Conservation (phyloP, 345 rosid species). For the Eucalyptus viminalis region DNA sequence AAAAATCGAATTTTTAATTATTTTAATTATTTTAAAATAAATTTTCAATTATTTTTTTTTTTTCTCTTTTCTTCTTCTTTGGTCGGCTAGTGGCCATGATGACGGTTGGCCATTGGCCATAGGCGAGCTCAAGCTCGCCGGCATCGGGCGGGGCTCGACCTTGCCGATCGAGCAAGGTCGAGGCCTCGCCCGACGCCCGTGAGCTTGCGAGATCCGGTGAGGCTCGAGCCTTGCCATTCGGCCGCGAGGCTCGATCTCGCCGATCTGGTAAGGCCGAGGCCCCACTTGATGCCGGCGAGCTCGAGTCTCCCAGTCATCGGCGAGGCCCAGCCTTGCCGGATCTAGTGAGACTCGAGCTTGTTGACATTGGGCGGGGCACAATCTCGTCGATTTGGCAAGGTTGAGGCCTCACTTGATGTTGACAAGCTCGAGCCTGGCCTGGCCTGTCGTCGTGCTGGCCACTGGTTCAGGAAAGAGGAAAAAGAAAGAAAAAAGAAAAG, state of each 20-base stretch:
- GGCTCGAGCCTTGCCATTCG: too few species aligned
- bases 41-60: too few species aligned
- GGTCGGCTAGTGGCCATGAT: fast-evolving
- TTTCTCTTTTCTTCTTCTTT: fast-evolving
- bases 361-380: fast-evolving
- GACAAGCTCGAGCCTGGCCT: fast-evolving
- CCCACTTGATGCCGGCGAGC: fast-evolving
- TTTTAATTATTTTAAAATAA: too few species aligned
- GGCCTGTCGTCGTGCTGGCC: fast-evolving
- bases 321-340: fast-evolving
- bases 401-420: too few species aligned
- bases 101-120: fast-evolving
- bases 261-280: fast-evolving
- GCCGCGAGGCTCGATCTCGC: too few species aligned
- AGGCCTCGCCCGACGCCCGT: fast-evolving
- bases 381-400: too few species aligned
- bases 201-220: too few species aligned
- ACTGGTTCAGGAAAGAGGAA: too few species aligned
- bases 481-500: too few species aligned
- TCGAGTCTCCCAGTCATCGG: fast-evolving
- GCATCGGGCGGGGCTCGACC: fast-evolving
- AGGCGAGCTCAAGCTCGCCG: fast-evolving
- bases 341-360: too few species aligned
- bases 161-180: fast-evolving
- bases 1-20: too few species aligned